Evolutionary conservation across 148 eudicot species (phyloP).

Genomic region (Rhododendron griersonianum): DNA sequence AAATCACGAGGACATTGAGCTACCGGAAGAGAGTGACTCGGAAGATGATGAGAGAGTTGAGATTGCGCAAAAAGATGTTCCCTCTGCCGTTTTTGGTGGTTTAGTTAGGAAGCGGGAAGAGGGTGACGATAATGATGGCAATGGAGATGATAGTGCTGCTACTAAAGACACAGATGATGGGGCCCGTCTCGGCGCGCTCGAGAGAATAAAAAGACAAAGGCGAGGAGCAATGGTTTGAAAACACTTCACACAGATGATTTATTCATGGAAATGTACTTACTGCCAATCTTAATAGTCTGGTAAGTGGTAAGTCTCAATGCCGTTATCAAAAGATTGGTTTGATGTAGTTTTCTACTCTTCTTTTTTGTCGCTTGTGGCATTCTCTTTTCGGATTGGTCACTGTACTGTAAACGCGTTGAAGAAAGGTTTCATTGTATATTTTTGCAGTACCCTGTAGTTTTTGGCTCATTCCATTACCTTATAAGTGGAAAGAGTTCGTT

Average conservation of each 20-base stretch:
- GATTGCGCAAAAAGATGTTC: conserved; percentile 77
- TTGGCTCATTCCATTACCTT: not conserved
- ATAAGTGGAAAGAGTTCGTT: not conserved
- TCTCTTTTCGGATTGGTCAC: not conserved
- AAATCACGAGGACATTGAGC: conserved; percentile 76
- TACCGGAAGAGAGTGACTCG: conserved; percentile 72
- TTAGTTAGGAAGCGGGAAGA: conserved; percentile 64
- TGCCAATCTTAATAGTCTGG: not conserved
- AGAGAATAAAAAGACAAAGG: conserved; percentile 66
- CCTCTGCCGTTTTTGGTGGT: conserved; percentile 83
- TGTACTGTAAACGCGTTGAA: not conserved
- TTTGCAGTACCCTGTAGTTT: not conserved
- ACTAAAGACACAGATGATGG: conserved; percentile 31
- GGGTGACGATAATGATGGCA: conserved; percentile 15
- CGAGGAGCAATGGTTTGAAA: conserved; percentile 15
- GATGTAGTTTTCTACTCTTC: not conserved
- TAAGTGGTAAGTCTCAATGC: not conserved
- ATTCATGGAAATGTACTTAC: not conserved
- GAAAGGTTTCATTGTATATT: not conserved
- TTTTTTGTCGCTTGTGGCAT: not conserved
- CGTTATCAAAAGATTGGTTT: not conserved
- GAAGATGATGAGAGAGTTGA: conserved; percentile 59
- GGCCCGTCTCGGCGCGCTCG: conserved; percentile 67
- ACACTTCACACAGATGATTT: not conserved
- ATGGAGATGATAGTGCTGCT: conserved; percentile 22